A percentile compares a stretch with the other conserved stretches of the same genome.
phyloP scores from a whole-genome alignment of 306 rosid genomes.

The Sicyos baderoa region DNA sequence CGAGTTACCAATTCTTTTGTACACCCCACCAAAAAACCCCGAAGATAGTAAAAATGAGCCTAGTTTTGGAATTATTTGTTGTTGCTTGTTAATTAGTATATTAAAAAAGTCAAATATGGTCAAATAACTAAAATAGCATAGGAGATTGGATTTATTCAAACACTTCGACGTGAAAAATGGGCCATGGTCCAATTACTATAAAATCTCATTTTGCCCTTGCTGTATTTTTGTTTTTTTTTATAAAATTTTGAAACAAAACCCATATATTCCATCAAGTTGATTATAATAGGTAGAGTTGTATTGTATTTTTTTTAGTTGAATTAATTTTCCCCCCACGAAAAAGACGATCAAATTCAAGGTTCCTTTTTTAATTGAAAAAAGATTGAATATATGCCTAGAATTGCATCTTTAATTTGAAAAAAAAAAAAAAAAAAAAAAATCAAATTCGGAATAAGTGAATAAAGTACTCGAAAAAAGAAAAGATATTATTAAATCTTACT shows the following conservation, averaged over 20 bases:
- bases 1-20: too few species aligned
- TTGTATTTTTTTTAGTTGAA: too few species aligned
- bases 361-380: neutral
- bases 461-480: neutral
- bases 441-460: constrained; percentile 12
- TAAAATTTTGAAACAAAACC: neutral
- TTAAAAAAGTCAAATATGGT: neutral
- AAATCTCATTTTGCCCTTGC: neutral
- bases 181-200: neutral
- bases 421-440: neutral
- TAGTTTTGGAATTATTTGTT: neutral
- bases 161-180: neutral
- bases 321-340: neutral
- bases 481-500: neutral
- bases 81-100: neutral
- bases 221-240: neutral
- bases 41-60: too few species aligned
- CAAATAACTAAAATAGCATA: too few species aligned
- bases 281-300: neutral
- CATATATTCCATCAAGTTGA: neutral
- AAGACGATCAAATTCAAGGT: neutral
- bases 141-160: too few species aligned
- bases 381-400: neutral
- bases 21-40: too few species aligned
- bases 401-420: neutral